Percentiles rank a stretch among this genome's conserved stretches.
These are phyloP conservation scores for Metarhizium guizhouense DNA, from an alignment of 2,329 filamentous ascomycete genomes.

Conservation along the genomic window DNA sequence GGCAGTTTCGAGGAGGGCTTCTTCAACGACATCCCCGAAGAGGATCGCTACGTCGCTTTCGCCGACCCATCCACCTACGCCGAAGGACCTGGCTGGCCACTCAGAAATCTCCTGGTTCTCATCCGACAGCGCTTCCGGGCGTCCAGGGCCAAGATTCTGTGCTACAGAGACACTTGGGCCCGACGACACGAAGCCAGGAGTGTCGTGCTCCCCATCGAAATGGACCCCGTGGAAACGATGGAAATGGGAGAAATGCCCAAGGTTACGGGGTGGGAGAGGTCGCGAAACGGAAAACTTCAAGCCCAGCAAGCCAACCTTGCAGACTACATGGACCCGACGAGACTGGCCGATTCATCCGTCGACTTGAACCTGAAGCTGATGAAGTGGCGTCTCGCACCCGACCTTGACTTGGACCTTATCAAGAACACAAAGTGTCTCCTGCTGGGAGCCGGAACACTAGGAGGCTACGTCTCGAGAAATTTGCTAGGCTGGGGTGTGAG, in stretches of 20 bases:
- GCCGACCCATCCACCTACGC: constrained; percentile 88
- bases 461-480: constrained; percentile 86
- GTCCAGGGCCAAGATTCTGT: constrained; percentile 71
- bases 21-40: constrained; percentile 61
- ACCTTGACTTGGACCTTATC: constrained; percentile 77
- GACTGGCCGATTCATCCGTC: constrained; percentile 85
- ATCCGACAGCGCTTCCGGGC: constrained; percentile 75
- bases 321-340: constrained; percentile 86
- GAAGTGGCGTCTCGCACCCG: constrained; percentile 94
- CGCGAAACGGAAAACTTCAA: constrained; percentile 65
- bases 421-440: constrained; percentile 86
- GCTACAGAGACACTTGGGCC: constrained; percentile 77
- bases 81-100: constrained; percentile 82
- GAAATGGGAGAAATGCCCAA: constrained; percentile 61
- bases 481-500: constrained; percentile 92
- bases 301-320: constrained; percentile 74
- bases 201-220: constrained; percentile 61
- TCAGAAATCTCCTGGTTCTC: constrained; percentile 81
- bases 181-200: constrained; percentile 74
- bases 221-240: constrained; percentile 37
- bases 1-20: constrained; percentile 78
- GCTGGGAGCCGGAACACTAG: constrained; percentile 85
- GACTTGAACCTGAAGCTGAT: constrained; percentile 96
- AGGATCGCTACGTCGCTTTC: constrained; percentile 78
- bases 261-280: constrained; percentile 91